Evolutionary conservation across 164 flowering plant species (phyloP), one percentile per base, ranked within the genome.

Genomic region (Nelumbo lutea): DNA sequence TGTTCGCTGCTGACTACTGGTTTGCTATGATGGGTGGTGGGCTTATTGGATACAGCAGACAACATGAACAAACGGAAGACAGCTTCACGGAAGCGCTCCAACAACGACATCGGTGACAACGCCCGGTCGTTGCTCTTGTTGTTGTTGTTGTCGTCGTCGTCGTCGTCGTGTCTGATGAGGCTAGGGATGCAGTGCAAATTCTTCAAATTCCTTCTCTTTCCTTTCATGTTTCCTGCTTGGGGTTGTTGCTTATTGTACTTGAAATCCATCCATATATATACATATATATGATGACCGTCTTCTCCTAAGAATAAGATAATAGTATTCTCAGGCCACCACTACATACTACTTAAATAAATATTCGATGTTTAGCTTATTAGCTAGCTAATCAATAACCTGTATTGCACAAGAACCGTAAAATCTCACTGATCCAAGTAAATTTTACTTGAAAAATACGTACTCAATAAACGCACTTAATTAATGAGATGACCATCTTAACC

Each of bases 21-120:
- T 45, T 41, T 41, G 10, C 7, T 59, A 66, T 66, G 64, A 6
- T 51, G 27, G 59, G 15, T 64, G 59, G 0, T 75, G 42, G 70
- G 71, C 51, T 67, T 27, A 27, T 79, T 80, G 53, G 88, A 79
- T 40, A 88, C 68, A 14, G 89, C 88, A 3, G 86, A 78, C 9
- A 82, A 6, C 88, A 88, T 85, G 66, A 88, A 86, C 66, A 88
- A 64, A 3, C 91, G 88, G n/a, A 86, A 82, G 13, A 88, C 86
- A 0, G 89, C 85, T 47, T 79, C 87, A 0, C 89, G 86, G 61
- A 86, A 72, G 3, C 92, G 86, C 40, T 88, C 89, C 39, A 88
- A 76, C 56, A 86, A 71, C 5, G 89, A 79, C 67, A 78, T 79
- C 0, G 87, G 81, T 2, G 89, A 70, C 1, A 70, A n/a, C 27